A percentile compares a stretch with the other conserved stretches of the same genome.
Conservation (phyloP, 2,329 filamentous ascomycete species). For the Botrytis byssoidea region DNA sequence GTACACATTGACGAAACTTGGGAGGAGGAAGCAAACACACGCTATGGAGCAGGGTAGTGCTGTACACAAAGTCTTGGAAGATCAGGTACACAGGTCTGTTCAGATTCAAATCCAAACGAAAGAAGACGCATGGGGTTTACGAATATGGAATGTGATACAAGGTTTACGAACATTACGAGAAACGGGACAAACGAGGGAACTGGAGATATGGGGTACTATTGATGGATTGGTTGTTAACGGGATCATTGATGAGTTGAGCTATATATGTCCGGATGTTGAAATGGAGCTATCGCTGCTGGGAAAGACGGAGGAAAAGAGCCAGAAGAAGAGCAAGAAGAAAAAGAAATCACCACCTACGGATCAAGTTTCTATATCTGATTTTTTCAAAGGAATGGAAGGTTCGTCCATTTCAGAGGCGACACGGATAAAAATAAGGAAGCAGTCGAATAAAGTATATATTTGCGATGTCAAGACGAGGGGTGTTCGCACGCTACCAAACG, state of each 20-base stretch:
- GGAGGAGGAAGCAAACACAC: constrained; percentile 69
- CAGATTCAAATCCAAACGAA: constrained; percentile 68
- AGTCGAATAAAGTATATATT: constrained; percentile 60
- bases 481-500: constrained; percentile 59
- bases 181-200: constrained; percentile 69
- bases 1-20: constrained; percentile 77
- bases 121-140: constrained; percentile 79
- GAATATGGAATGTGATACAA: constrained; percentile 89
- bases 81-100: constrained; percentile 78
- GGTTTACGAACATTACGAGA: constrained; percentile 72
- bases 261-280: constrained; percentile 69
- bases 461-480: constrained; percentile 85
- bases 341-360: constrained; percentile 39
- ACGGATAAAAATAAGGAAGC: constrained; percentile 19
- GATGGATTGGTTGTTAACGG: constrained; percentile 84
- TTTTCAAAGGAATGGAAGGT: constrained; percentile 30
- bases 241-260: constrained; percentile 82
- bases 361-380: constrained; percentile 34
- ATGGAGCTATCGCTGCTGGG: constrained; percentile 50
- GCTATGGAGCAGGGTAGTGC: constrained; percentile 82
- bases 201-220: constrained; percentile 82
- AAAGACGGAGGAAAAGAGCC: constrained; percentile 30
- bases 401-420: constrained; percentile 28
- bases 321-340: constrained; percentile 21
- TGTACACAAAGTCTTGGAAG: constrained; percentile 80